These are phyloP conservation scores for Boletales sp. DNA, from an alignment of 768 basidiomycete genomes.

Conservation along the genomic window DNA sequence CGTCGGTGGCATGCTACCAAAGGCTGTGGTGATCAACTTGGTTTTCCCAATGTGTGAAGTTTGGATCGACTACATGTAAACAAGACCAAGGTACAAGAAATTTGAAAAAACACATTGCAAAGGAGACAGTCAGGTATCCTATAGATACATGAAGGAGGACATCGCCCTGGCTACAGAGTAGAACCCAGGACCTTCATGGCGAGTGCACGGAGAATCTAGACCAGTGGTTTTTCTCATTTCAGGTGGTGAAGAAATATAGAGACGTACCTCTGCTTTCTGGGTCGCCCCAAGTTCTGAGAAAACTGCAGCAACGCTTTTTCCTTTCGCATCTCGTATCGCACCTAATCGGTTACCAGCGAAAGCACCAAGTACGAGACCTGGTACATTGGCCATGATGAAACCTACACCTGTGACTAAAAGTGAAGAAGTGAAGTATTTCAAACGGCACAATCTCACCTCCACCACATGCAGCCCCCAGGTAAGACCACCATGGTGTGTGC, in stretches of 20 bases:
- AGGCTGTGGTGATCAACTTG: not conserved
- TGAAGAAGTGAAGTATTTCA: slow-evolving; percentile 29
- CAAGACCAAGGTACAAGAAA: too few relatives aligned
- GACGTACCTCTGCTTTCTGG: slow-evolving; percentile 83
- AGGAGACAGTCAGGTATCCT: slow-evolving; percentile 6
- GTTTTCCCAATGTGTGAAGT: slow-evolving; percentile 2
- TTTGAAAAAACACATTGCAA: too few relatives aligned
- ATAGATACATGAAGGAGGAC: not conserved
- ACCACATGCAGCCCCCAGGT: slow-evolving; percentile 66
- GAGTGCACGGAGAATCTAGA: slow-evolving; percentile 73
- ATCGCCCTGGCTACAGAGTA: slow-evolving; percentile 31
- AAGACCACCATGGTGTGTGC: slow-evolving; percentile 70
- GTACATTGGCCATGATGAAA: slow-evolving; percentile 67
- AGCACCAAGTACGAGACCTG: slow-evolving; percentile 82
- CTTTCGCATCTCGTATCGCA: slow-evolving; percentile 90
- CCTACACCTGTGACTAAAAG: slow-evolving; percentile 29
- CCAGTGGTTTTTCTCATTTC: not conserved
- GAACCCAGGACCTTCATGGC: slow-evolving; percentile 82
- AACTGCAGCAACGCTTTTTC: slow-evolving; percentile 87
- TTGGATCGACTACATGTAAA: not conserved
- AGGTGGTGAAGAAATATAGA: not conserved
- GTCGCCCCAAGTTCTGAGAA: slow-evolving; percentile 70
- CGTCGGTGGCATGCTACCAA: slow-evolving; percentile 9
- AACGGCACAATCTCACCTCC: slow-evolving; percentile 36
- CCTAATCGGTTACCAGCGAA: slow-evolving; percentile 89